Evolutionary conservation across 352 stramenopile genomes (phyloP).

Genomic region (Phytophthora agathidicida): DNA sequence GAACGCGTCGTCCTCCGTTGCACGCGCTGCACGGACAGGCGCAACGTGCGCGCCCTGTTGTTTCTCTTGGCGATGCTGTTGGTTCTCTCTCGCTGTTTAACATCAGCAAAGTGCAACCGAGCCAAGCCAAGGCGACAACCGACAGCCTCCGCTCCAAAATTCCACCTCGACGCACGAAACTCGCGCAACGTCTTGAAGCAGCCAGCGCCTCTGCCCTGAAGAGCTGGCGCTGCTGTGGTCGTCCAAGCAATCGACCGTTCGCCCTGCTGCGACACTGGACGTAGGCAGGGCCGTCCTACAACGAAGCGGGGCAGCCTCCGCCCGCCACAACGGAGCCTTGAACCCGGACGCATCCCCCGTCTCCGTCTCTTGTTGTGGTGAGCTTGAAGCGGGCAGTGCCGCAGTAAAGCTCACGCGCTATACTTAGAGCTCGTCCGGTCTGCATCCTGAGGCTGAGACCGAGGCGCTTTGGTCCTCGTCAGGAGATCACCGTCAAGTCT

Average conservation of each 20-base stretch:
- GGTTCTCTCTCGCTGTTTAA: slow-evolving; percentile 38
- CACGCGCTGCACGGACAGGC: slow-evolving; percentile 5
- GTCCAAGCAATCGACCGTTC: slow-evolving; percentile 24
- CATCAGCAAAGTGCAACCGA: slow-evolving; percentile 13
- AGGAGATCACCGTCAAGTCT: neutral
- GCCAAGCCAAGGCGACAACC: neutral
- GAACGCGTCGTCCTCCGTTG: neutral
- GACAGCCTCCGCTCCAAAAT: neutral
- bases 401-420: slow-evolving; percentile 13
- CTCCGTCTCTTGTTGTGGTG: neutral
- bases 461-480: neutral
- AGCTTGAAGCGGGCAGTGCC: slow-evolving; percentile 3
- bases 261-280: slow-evolving; percentile 17
- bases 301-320: no score
- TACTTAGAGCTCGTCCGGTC: neutral
- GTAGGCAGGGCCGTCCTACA: slow-evolving; percentile 22
- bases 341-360: slow-evolving; percentile 14
- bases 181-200: neutral
- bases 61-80: slow-evolving; percentile 33
- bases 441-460: slow-evolving; percentile 7
- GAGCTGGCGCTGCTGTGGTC: no score
- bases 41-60: slow-evolving; percentile 18
- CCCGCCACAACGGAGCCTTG: slow-evolving; percentile 4
- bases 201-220: neutral
- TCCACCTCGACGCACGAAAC: neutral